These are phyloP conservation scores for Pseudogymnoascus sp. DNA, from an alignment of 2,329 filamentous ascomycete species.

Conservation along the genomic window DNA sequence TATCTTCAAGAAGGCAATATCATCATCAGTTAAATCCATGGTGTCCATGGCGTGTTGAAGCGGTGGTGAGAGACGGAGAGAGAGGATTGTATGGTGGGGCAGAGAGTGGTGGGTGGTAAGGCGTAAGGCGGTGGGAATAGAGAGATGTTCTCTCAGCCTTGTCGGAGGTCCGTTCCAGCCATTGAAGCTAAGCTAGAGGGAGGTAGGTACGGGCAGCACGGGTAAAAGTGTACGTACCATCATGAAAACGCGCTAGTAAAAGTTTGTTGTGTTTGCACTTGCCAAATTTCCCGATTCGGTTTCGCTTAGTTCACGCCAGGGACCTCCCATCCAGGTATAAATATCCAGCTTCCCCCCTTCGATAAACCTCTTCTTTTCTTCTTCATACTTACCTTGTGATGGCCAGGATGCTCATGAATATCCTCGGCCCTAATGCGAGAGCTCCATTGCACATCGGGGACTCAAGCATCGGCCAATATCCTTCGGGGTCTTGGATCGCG, in stretches of 20 bases:
- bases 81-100: background rate
- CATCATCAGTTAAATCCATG: slow-evolving; percentile 9
- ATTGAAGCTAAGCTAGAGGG: background rate
- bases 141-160: slow-evolving; percentile 3
- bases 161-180: background rate
- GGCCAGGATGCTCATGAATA: slow-evolving; percentile 12
- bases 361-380: slow-evolving; percentile 10
- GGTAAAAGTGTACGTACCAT: background rate
- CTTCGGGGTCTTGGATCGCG: slow-evolving; percentile 40
- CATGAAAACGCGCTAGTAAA: background rate
- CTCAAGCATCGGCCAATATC: slow-evolving; percentile 39
- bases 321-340: background rate
- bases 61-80: background rate
- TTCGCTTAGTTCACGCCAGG: background rate
- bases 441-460: slow-evolving; percentile 45
- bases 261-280: slow-evolving; percentile 7
- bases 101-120: background rate
- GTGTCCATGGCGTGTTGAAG: background rate
- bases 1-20: slow-evolving; percentile 34
- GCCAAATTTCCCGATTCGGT: background rate
- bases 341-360: slow-evolving; percentile 5
- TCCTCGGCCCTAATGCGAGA: slow-evolving; percentile 33
- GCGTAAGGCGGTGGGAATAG: background rate
- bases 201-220: background rate
- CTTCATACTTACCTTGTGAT: slow-evolving; percentile 19